Conservation (phyloP, 306 rosid species). For the Lathyrus tuberosus region DNA sequence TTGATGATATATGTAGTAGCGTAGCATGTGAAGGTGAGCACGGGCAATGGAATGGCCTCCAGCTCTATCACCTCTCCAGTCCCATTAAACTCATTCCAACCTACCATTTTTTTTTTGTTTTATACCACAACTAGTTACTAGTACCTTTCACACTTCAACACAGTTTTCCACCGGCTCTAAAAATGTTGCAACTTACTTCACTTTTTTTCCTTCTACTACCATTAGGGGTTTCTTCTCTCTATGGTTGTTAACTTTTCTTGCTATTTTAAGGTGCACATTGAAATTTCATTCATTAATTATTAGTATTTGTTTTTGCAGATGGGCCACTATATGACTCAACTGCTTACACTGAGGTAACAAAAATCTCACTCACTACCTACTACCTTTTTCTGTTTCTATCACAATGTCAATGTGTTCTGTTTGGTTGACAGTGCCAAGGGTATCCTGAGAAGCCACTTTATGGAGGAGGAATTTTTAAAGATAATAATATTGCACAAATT, state of each 20-base stretch:
- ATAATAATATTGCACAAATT: not conserved
- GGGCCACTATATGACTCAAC: constrained; percentile 85
- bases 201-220: not conserved
- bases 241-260: constrained; percentile 45
- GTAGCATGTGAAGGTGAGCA: not conserved
- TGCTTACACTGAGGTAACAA: constrained; percentile 74
- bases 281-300: not conserved
- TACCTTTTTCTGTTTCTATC: too few relatives aligned
- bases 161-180: too few relatives aligned
- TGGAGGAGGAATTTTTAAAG: constrained; percentile 61
- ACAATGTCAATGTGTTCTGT: too few relatives aligned
- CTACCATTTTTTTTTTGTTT: not conserved
- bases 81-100: not conserved
- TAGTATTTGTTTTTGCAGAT: constrained; percentile 51
- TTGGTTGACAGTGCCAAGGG: not conserved
- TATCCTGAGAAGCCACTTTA: constrained; percentile 71
- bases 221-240: not conserved
- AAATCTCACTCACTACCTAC: not conserved
- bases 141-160: not conserved
- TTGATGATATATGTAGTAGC: too few relatives aligned
- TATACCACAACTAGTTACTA: too few relatives aligned
- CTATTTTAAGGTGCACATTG: not conserved
- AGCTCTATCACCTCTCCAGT: not conserved
- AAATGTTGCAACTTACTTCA: not conserved
- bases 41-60: not conserved